Base-by-base conservation (phyloP, 2,329 filamentous ascomycete species). In the Penicillium sp. region DNA sequence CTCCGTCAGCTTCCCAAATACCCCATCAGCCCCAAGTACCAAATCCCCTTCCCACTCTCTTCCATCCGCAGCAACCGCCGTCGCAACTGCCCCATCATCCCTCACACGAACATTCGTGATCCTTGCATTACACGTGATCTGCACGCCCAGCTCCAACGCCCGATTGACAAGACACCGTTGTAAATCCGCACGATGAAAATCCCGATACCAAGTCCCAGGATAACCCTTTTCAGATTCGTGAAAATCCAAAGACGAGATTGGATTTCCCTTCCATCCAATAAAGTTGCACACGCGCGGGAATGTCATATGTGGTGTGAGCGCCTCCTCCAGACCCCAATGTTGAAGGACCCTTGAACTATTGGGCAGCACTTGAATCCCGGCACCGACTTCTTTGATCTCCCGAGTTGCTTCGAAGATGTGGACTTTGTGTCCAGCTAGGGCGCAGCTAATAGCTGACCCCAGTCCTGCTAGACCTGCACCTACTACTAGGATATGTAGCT, bases 101-200 rank as follows among this genome's bases (percentile, higher is more conserved):
- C 69, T 61, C 27, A 76, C 69, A 14, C 52, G 19, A 4, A 85
- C 72, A 60, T 76, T 70, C 3, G 74, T 69, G 0, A 84, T 78
- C 45, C 75, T 73, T 2, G 79, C 70, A 37, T 75, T 77, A 24
- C 77, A 78, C 16, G 74, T 71, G n/a, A 84, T 60, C 11, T 65
- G 68, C 0, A 75, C 80, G 0, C 83, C 83, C 0, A 85, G 68
- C 54, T 82, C 77, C 3, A 73, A 53, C 4, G 81, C 80, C 35
- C 80, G 67, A 3, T 78, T 72, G 2, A 84, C 63, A 5, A 85
- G 70, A 41, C 75, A 77, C 33, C 68, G 71, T 41, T 84, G 82
- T 21, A 84, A 63, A 57, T 82, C 79, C 2, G 81, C 80, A 10
- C 82, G 77, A 61, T 85, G 82, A 41, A 85, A 84, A 60, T 84